Evolutionary conservation across 139 green algal species (phyloP).

Genomic region (Pedinophyceae sp.): DNA sequence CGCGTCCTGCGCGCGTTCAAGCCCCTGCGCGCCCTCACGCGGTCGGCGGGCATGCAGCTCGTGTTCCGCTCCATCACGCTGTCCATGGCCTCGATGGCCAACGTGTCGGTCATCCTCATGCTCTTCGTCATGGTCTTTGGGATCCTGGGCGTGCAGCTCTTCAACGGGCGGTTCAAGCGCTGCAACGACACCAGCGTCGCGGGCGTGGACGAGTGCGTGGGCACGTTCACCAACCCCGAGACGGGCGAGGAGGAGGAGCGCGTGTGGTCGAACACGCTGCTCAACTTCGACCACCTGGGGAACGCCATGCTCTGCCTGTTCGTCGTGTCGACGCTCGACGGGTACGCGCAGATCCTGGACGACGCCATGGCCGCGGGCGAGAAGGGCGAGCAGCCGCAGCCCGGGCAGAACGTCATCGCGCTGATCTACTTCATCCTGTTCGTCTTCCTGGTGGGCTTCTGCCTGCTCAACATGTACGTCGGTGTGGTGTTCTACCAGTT

Average conservation of each 20-base stretch:
- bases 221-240: slow-evolving; percentile 23
- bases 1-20: slow-evolving; percentile 47
- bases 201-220: slow-evolving; percentile 27
- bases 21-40: slow-evolving; percentile 50
- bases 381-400: slow-evolving; percentile 34
- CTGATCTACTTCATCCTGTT: slow-evolving; percentile 62
- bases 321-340: slow-evolving; percentile 53
- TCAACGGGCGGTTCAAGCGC: slow-evolving; percentile 33
- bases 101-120: slow-evolving; percentile 51
- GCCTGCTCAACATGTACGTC: slow-evolving; percentile 68
- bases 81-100: slow-evolving; percentile 47
- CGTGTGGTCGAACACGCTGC: slow-evolving; percentile 29
- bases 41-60: slow-evolving; percentile 50
- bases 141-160: slow-evolving; percentile 67
- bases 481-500: slow-evolving; percentile 76
- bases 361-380: slow-evolving; percentile 32
- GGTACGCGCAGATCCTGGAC: slow-evolving; percentile 38
- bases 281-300: slow-evolving; percentile 69
- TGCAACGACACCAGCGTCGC: slow-evolving; percentile 52
- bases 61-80: slow-evolving; percentile 51
- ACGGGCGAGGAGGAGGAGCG: slow-evolving; percentile 1
- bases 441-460: slow-evolving; percentile 59
- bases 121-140: slow-evolving; percentile 72
- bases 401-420: slow-evolving; percentile 28
- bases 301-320: slow-evolving; percentile 50